Base-by-base conservation (phyloP, 306 rosid genomes). In the Quercus bicolor region DNA sequence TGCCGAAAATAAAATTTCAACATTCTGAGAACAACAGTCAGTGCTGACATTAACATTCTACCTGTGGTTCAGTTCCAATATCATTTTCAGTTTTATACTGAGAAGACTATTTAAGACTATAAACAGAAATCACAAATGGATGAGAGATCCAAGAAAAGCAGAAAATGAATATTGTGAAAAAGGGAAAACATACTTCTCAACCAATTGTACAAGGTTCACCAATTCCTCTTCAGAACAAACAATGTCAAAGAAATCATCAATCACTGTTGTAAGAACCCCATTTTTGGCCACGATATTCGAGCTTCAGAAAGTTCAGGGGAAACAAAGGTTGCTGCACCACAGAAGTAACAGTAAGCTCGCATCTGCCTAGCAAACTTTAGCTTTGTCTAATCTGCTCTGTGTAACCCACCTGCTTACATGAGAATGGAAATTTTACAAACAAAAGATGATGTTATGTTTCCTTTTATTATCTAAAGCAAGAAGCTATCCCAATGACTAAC, bases 181-280 rank as follows among this genome's bases (percentile, higher is more conserved):
- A 52, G 52, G 59, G 40, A 20, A 82, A 83, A 70, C 79, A 34
- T 90, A 92, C 98, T 86, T 82, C 84, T 92, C 89, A 51, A 94
- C 79, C 70, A 94, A 80, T 60, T 85, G 89, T 76, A 92, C 84
- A 29, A 94, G 98, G 83, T 91, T 88, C 68, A 82, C 37, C 56
- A 85, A 78, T 83, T 95, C 98, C 79, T 87, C 90, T 77, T 88
- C 84, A 54, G 97, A 85, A 78, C 94, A 83, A 23, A 93, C 92
- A 74, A 89, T 75, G 23, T 92, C 98, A 82, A 83, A 92, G 88
- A 95, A 95, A 84, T 94, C 98, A 85, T 92, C 97, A 16, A 95
- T 93, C 75, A 87, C 88, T 62, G 97, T 91, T 56, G 89, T 80
- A 53, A 94, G 97, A 56, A 92, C 89, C 57, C 95, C 97, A 52